Conservation (phyloP, 2,329 filamentous ascomycete genomes). For the Colletotrichum gloeosporioides region DNA sequence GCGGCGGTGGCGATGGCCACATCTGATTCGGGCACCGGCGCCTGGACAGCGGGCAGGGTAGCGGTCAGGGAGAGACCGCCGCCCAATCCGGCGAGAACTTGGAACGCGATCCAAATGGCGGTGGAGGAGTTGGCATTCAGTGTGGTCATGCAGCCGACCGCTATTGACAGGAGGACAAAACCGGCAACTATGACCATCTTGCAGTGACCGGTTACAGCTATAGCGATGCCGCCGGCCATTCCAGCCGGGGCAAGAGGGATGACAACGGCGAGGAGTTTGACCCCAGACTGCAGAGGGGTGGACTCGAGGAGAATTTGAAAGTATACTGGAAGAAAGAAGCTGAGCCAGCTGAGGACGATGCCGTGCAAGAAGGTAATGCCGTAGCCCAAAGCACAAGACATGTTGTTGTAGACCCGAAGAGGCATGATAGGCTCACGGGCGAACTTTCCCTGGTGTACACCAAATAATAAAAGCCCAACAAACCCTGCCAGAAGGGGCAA, state of each 20-base stretch:
- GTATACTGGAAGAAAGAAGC: not conserved
- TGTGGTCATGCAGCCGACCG: not conserved
- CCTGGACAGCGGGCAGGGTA: constrained; percentile 40
- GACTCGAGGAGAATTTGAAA: not conserved
- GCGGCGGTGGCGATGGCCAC: constrained; percentile 33
- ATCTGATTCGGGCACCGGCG: constrained; percentile 28
- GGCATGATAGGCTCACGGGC: constrained; percentile 19
- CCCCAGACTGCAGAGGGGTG: not conserved
- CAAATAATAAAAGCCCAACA: not conserved
- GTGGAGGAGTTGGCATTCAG: not conserved
- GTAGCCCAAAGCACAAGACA: constrained; percentile 25
- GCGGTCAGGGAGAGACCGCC: constrained; percentile 35
- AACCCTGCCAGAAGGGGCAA: not conserved
- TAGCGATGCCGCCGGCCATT: not conserved
- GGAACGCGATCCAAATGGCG: constrained; percentile 31
- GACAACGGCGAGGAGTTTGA: not conserved
- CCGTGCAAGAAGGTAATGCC: constrained; percentile 27
- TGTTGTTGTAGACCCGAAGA: constrained; percentile 12
- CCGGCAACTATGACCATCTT: not conserved
- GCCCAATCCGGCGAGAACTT: constrained; percentile 29
- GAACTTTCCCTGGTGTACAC: not conserved
- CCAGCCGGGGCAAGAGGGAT: not conserved
- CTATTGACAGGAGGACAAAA: not conserved
- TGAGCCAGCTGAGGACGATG: constrained; percentile 4
- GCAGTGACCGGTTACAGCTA: not conserved